Conservation (phyloP, 768 basidiomycete genomes). For the Strobilomyces confusus region DNA sequence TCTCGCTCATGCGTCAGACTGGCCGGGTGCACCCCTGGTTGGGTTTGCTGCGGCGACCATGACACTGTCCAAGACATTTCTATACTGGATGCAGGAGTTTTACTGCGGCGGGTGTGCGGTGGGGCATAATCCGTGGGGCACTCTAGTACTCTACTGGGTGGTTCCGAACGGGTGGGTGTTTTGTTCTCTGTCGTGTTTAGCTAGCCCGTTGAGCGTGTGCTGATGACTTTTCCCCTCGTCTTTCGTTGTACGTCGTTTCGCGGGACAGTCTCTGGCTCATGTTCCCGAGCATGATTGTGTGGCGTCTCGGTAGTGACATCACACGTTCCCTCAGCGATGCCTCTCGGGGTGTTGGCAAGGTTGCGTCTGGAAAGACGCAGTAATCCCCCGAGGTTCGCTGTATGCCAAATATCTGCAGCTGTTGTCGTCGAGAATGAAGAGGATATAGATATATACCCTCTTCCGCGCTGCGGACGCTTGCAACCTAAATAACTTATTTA, state of each 20-base stretch:
- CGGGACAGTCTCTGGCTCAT: slow-evolving; percentile 68
- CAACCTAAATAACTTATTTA: no score
- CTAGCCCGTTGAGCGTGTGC: neutral
- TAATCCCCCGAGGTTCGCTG: slow-evolving; percentile 3
- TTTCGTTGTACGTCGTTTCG: neutral
- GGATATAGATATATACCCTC: no score
- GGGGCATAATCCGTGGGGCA: slow-evolving; percentile 62
- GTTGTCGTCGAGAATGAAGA: no score
- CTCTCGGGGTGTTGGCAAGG: slow-evolving; percentile 25
- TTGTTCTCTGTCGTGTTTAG: neutral
- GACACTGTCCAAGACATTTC: slow-evolving; percentile 80
- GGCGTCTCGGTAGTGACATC: slow-evolving; percentile 62
- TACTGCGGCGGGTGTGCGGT: slow-evolving; percentile 68
- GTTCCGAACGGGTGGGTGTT: slow-evolving; percentile 71
- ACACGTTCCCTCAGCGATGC: slow-evolving; percentile 36
- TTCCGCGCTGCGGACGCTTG: no score
- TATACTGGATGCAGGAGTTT: slow-evolving; percentile 82
- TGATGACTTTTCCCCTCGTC: neutral
- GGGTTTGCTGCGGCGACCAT: slow-evolving; percentile 71
- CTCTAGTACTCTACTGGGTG: slow-evolving; percentile 61
- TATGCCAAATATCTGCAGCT: neutral
- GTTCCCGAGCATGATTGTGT: slow-evolving; percentile 58
- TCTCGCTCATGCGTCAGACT: slow-evolving; percentile 56
- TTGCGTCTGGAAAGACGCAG: slow-evolving; percentile 29
- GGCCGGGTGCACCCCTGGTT: slow-evolving; percentile 66